Base-by-base conservation (phyloP, 2,329 filamentous ascomycete species). In the Microsporum ferrugineum region DNA sequence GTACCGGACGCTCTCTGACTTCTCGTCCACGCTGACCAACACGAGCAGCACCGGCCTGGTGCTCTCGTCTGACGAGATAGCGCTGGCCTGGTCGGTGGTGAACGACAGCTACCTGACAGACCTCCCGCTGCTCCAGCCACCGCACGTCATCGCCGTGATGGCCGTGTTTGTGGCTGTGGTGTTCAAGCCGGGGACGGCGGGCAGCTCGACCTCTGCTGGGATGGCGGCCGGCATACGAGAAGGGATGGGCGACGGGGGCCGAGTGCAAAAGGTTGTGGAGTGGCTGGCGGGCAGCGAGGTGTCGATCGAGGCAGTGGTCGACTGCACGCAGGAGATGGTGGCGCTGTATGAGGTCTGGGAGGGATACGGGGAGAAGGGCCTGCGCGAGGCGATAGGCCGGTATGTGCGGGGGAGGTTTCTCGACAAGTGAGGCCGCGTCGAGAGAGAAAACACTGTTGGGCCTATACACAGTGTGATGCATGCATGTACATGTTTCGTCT, bases 81-180 rank as follows among this genome's bases (percentile, higher is more conserved):
- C 84, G 53, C 80, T 95, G 36, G 88, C 90, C 34, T 88, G 88
- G 79, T 88, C 85, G 1, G 84, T 96, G 63, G 86, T 96, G 71
- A 96, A 96, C 75, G 91, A 96, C 72, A 88, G 89, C 71, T 96
- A 89, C 76, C 86, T 95, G 75, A 96, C 91, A 5, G 91, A 96
- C 71, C 79, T 96, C n/a, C 89, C 89, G 1, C 79, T 96, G 12
- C 80, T 95, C 0, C 88, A 91, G 69, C 81, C 91, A 10, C 91
- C 91, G n/a, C 90, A 96, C 69, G 81, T 89, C 57, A 86, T 95
- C 61, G 90, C 90, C n/a, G 82, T 95, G 45, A 91, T 90, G 38
- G 88, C 90, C 5, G 87, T 95, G 63, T 83, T 95, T 61, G 79
- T 96, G 5, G 86, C 89, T 1, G 82, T 96, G n/a, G 88, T 94